Evolutionary conservation across 768 basidiomycete species (phyloP).

Genomic region (Polyporus arcularius): DNA sequence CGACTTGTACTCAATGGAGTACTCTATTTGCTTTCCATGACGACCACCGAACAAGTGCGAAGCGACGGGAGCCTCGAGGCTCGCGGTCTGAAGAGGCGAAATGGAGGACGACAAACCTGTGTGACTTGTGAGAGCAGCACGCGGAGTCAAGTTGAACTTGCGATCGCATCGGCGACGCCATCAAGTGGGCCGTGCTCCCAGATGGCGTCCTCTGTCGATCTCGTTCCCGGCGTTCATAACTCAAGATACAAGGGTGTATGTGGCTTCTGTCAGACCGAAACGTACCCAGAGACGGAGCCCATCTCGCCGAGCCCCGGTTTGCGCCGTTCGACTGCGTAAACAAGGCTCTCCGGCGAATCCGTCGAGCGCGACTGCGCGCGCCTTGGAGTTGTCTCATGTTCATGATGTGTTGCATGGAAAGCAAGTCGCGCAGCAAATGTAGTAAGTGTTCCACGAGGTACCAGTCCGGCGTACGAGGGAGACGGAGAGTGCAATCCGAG

Average conservation of each 20-base stretch:
- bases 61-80: not conserved
- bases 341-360: not conserved
- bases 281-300: not conserved
- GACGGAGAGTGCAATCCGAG: too few relatives aligned
- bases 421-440: not conserved
- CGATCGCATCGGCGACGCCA: not conserved
- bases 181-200: not conserved
- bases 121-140: not conserved
- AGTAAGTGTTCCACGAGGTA: not conserved
- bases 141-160: not conserved
- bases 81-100: not conserved
- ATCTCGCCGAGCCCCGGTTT: not conserved
- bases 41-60: not conserved
- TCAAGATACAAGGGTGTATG: not conserved
- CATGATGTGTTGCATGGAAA: not conserved
- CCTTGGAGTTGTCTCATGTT: not conserved
- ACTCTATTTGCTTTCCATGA: not conserved
- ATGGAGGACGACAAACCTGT: not conserved
- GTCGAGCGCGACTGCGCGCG: not conserved
- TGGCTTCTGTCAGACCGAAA: slow-evolving; percentile 8
- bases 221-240: not conserved
- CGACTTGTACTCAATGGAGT: not conserved
- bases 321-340: not conserved
- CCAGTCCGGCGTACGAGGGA: not conserved
- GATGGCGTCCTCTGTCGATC: not conserved